Percentiles rank a stretch among this genome's conserved stretches.
These are phyloP conservation scores for Pneumocystis sp. DNA, from an alignment of 1,139 yeast genomes.

Conservation along the genomic window DNA sequence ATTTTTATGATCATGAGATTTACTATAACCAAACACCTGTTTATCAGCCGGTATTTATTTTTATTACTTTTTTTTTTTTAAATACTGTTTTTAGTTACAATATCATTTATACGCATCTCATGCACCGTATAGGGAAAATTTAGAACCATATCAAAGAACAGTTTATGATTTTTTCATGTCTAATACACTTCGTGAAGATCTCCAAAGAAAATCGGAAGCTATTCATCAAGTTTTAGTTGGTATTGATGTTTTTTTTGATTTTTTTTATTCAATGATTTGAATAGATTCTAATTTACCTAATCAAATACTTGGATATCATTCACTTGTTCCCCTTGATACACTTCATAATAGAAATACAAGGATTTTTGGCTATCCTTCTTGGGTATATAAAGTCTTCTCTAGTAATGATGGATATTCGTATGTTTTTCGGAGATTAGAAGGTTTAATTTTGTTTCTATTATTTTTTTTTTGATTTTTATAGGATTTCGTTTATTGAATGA, in stretches of 20 bases:
- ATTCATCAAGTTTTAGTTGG: constrained; percentile 49
- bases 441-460: constrained; percentile 21
- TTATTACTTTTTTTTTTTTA: neutral
- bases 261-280: neutral
- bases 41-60: neutral
- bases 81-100: constrained; percentile 25
- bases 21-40: neutral
- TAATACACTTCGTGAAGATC: constrained; percentile 51
- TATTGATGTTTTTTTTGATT: neutral
- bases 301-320: constrained; percentile 68
- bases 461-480: neutral
- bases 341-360: constrained; percentile 38
- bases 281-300: constrained; percentile 49
- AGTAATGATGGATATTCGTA: constrained; percentile 67
- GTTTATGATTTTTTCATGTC: constrained; percentile 59
- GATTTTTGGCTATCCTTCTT: constrained; percentile 46
- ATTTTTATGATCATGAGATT: neutral
- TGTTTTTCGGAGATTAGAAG: constrained; percentile 57
- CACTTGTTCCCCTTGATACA: constrained; percentile 69
- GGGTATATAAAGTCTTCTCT: constrained; percentile 67
- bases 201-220: constrained; percentile 67
- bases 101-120: constrained; percentile 83
- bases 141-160: constrained; percentile 55
- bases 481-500: constrained; percentile 34
- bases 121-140: constrained; percentile 57